Evolutionary conservation across 352 stramenopile genomes (phyloP).

Genomic region (Blastocystis sp.): DNA sequence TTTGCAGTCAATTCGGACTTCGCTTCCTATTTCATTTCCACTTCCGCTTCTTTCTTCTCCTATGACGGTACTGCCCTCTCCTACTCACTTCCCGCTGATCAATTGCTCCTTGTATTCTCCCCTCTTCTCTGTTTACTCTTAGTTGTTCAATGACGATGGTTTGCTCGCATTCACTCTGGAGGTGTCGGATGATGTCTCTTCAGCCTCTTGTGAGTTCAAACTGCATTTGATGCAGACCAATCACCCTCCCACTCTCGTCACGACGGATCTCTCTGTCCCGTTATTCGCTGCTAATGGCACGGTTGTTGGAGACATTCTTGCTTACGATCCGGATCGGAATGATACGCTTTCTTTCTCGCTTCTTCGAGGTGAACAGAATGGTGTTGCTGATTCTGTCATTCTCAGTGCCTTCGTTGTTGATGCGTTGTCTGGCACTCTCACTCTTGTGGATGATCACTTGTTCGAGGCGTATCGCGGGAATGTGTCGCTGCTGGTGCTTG

Average conservation of each 20-base stretch:
- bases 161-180: neutral
- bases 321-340: slow-evolving; percentile 19
- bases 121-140: neutral
- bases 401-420: slow-evolving; percentile 7
- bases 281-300: neutral
- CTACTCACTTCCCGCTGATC: too few species aligned
- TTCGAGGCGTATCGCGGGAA: neutral
- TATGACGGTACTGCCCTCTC: too few species aligned
- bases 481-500: neutral
- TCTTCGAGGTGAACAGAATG: neutral
- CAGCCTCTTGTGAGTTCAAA: neutral
- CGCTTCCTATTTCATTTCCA: neutral
- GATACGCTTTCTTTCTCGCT: neutral
- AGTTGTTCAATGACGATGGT: neutral
- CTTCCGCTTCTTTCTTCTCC: neutral
- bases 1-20: neutral
- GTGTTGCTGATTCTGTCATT: neutral
- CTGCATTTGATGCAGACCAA: neutral
- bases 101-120: too few species aligned
- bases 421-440: neutral
- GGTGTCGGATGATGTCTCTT: neutral
- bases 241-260: slow-evolving; percentile 1
- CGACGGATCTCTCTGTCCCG: neutral
- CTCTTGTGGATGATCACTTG: neutral
- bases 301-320: neutral